Base-by-base conservation (phyloP, 805 yeast species). In the Candida ortonii region DNA sequence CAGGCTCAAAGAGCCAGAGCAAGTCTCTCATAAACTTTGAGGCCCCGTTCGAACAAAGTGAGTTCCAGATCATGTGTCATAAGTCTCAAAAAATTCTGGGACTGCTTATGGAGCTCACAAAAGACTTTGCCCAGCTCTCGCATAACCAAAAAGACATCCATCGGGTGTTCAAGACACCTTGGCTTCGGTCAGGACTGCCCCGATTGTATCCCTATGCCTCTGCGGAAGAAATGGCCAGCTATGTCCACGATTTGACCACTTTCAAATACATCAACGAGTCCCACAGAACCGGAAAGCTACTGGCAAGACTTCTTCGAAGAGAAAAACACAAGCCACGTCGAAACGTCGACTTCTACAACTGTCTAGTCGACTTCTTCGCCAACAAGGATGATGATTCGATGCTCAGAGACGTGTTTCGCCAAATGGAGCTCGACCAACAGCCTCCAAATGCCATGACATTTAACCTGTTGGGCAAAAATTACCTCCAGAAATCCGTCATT, bases 371-470 rank as follows among this genome's bases (percentile, higher is more conserved):
- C 32, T 70, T 55, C 46, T 70, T 60, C 43, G 52, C 62, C 13
- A 39, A 44, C 12, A 57, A 55, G 25, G 53, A 55, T 39, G 73
- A 72, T 47, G 52, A 64, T 28, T 65, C 66, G 0, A 55, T 67
- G 3, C 61, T 71, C 40, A 54, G 65, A 27, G 67, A 64, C 30
- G 46, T 65, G 3, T 52, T 68, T 23, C 53, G 56, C 1, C 70
- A 68, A 42, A 66, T 72, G 70, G 42, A 39, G 22, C 23, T 30
- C 4, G 36, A 41, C 15, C 22, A 38, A 7, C 13, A 38, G 11
- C 12, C 23, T 7, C 53, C 57, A 4, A 43, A 40, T 24, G 49
- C 49, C 6, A 38, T 34, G 36, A 48, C 47, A 3, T 51, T 39
- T 41, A 51, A 54, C 22, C 28, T 47, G 12, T 30, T 54, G n/a